Base-by-base conservation (phyloP, 257 asterid genomes). In the Striga asiatica region DNA sequence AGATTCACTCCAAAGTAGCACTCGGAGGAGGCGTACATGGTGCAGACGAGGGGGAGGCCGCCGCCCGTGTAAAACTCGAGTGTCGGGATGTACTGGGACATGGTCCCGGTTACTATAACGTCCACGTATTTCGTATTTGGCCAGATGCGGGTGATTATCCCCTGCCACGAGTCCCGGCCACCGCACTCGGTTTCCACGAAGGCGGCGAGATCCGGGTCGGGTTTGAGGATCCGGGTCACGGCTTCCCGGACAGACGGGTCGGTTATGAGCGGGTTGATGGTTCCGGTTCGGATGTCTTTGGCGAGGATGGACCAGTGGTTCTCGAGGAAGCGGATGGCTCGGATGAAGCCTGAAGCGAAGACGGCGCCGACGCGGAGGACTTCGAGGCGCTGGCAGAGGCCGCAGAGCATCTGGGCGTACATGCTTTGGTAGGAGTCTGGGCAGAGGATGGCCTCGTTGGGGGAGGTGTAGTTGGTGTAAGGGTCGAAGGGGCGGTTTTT, bases 361-460 rank as follows among this genome's bases (percentile, higher is more conserved):
- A 85, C 95, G 6, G 95, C 93, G 53, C 95, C 95, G 32, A 82
- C 95, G 27, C 95, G 82, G 8, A 85, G 78, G 54, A 85, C 93
- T 16, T 85, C 80, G 8, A 56, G 19, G 80, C 67, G 52, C 3
- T 75, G 77, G 61, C 59, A 54, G 2, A 85, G 75, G 5, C 95
- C 95, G 46, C 85, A 85, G 22, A 85, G 87, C 89, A 85, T 82
- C 60, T 85, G 95, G 49, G 89, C 72, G 57, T 80, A 85, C 95
- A 82, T 82, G 74, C 85, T 76, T 29, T 85, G 95, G 73, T 78
- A 80, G 0, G 95, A 82, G 31, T 85, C 95, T 1, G 76, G 65
- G 59, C 89, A 82, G 45, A 85, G 80, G 45, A 85, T 85, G 35
- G 93, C 69, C 17, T 85, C 78, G 14, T 85, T 80, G 2, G 95